Evolutionary conservation across 306 rosid species (phyloP).

Genomic region (Benincasa hispida): DNA sequence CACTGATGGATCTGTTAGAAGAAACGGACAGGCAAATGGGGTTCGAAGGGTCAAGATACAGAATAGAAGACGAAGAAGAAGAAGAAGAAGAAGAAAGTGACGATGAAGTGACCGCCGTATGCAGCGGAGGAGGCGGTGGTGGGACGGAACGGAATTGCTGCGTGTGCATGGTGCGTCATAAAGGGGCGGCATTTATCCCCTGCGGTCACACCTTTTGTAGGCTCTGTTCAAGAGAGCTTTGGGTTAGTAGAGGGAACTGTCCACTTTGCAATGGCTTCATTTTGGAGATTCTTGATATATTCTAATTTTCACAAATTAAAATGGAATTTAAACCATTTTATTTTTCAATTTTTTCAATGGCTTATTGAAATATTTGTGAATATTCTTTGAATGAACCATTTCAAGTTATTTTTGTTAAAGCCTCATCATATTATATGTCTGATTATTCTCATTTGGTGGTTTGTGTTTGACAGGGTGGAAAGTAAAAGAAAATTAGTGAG

Average conservation of each 20-base stretch:
- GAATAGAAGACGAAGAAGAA: slow-evolving; percentile 26
- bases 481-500: neutral
- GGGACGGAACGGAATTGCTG: slow-evolving; percentile 52
- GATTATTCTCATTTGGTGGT: neutral
- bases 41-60: slow-evolving; percentile 34
- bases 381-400: neutral
- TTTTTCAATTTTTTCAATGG: neutral
- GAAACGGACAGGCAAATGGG: slow-evolving; percentile 70
- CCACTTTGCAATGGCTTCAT: slow-evolving; percentile 79
- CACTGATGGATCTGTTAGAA: slow-evolving; percentile 77
- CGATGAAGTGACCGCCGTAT: neutral
- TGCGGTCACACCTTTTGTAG: slow-evolving; percentile 87
- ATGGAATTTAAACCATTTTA: neutral
- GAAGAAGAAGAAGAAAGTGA: slow-evolving; percentile 15
- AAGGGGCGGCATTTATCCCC: slow-evolving; percentile 51
- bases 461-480: neutral
- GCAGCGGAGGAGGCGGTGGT: neutral
- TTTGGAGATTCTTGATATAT: slow-evolving; percentile 70
- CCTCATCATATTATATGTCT: neutral
- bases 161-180: slow-evolving; percentile 87
- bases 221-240: slow-evolving; percentile 73
- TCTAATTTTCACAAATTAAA: slow-evolving; percentile 21
- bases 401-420: neutral
- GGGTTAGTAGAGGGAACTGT: slow-evolving; percentile 61
- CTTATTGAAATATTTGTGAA: neutral